Evolutionary conservation across 1,284 basidiomycete species (phyloP).

Genomic region (Naganishia sp.): DNA sequence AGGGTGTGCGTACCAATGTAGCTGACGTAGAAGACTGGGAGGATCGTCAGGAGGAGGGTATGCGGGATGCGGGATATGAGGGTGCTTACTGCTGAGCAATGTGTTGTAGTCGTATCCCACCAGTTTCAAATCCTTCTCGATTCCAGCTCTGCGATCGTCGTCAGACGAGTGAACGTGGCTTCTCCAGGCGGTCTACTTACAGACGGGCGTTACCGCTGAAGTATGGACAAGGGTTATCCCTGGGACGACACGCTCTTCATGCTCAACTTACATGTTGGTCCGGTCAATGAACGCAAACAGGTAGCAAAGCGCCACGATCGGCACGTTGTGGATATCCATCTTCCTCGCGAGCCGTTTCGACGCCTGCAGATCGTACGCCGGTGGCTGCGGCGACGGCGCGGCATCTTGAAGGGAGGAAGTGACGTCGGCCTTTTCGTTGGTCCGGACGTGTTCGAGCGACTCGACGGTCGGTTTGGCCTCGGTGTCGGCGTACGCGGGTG

Average conservation of each 20-base stretch:
- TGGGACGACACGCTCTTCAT: not conserved
- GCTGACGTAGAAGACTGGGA: slow-evolving; percentile 25
- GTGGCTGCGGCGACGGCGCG: not conserved
- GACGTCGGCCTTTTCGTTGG: slow-evolving; percentile 16
- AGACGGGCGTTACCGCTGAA: slow-evolving; percentile 23
- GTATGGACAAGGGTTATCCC: not conserved
- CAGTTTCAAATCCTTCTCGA: slow-evolving; percentile 32
- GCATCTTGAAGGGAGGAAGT: not conserved
- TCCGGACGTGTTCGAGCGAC: slow-evolving; percentile 4
- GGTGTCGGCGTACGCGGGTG: slow-evolving; percentile 1
- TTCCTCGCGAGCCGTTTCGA: slow-evolving; percentile 24
- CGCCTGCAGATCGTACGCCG: slow-evolving; percentile 2
- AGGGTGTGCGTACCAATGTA: slow-evolving; percentile 7
- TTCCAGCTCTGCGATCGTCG: slow-evolving; percentile 5
- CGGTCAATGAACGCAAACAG: slow-evolving; percentile 33
- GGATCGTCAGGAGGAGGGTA: not conserved
- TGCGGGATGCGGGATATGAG: too few relatives aligned
- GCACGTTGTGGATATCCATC: slow-evolving; percentile 29
- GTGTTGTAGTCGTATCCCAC: slow-evolving; percentile 31
- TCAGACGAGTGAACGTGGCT: not conserved
- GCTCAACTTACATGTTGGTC: slow-evolving; percentile 26
- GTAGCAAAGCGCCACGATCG: slow-evolving; percentile 29
- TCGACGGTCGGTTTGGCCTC: slow-evolving; percentile 4
- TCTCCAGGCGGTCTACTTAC: not conserved
- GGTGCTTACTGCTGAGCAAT: slow-evolving; percentile 21